Base-by-base conservation (phyloP, 352 stramenopile species). In the Globisporangium heterothallicum region DNA sequence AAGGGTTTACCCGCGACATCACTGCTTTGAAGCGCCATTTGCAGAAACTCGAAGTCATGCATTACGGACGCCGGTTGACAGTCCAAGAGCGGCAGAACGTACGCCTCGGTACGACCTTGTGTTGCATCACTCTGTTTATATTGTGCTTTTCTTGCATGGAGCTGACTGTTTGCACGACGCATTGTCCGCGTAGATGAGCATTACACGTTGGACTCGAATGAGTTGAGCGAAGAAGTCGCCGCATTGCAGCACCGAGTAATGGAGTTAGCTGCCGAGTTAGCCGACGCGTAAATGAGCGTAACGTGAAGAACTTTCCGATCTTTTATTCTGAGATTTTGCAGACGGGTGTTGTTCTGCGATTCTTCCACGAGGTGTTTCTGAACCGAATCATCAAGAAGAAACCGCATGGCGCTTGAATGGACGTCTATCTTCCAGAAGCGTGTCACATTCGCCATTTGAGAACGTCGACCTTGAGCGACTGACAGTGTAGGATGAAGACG, bases 1-100 rank as follows among this genome's bases (percentile, higher is more conserved):
- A 93, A 42, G 83, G 80, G 0, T 93, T 92, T 55, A 84, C 75
- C 16, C 59, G 79, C 6, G 82, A 91, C 38, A 55, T 92, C 19
- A 64, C 69, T 0, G 62, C 62, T 25, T 56, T 90, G 27, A 87
- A 82, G 59, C 61, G 75, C 2, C 69, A 91, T 56, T 55, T 88
- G 16, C 75, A 89, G 52, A 83, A 84, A 35, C 63, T 92, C 18
- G 82, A 92, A 46, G 68, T 80, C 21, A 70, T 82, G 51, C 66
- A 86, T 12, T 90, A 90, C 30, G 78, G 76, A 34, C 64, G 60
- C 16, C 62, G 66, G 3, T 55, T 82, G 4, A 69, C 64, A n/a
- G 49, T 51, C 6, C 74, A 80, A 47, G 72, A 83, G 24, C 63
- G 67, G n/a, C 64, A 81, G 55, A 64, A 66, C 3, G 29, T 76